Conservation (phyloP, 2,329 filamentous ascomycete genomes). For the Cladosporium sp. region DNA sequence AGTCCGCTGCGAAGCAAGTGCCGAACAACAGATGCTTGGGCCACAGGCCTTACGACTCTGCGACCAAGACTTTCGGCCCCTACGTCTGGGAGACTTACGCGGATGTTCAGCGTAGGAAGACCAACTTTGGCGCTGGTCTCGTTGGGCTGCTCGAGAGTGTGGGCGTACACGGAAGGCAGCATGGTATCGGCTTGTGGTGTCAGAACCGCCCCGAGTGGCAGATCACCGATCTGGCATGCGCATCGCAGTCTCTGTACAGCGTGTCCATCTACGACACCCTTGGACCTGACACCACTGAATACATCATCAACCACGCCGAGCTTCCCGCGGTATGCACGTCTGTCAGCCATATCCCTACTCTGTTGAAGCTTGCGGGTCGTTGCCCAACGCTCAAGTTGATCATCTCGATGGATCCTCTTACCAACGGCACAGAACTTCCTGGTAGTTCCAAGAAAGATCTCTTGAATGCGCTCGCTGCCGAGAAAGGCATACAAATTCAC, state of each 20-base stretch:
- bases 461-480: constrained; percentile 70
- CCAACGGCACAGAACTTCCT: constrained; percentile 68
- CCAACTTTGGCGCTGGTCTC: constrained; percentile 81
- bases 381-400: constrained; percentile 83
- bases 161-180: constrained; percentile 66
- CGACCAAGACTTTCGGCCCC: constrained; percentile 70
- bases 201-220: constrained; percentile 90
- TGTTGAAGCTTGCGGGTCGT: constrained; percentile 77
- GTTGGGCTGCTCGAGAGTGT: constrained; percentile 75
- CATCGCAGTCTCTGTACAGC: constrained; percentile 83
- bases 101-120: constrained; percentile 74
- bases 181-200: constrained; percentile 80
- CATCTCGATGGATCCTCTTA: constrained; percentile 79
- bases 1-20: constrained; percentile 53
- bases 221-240: constrained; percentile 79
- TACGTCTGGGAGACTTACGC: constrained; percentile 84
- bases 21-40: constrained; percentile 76
- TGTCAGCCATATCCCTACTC: constrained; percentile 74
- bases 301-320: constrained; percentile 88
- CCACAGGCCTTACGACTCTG: constrained; percentile 73
- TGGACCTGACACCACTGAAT: constrained; percentile 86
- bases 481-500: constrained; percentile 75
- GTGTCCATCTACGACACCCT: constrained; percentile 97
- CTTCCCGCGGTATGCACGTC: constrained; percentile 75
- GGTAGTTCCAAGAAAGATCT: constrained; percentile 78